Conservation (phyloP, 345 rosid species). For the Noccaea caerulescens region DNA sequence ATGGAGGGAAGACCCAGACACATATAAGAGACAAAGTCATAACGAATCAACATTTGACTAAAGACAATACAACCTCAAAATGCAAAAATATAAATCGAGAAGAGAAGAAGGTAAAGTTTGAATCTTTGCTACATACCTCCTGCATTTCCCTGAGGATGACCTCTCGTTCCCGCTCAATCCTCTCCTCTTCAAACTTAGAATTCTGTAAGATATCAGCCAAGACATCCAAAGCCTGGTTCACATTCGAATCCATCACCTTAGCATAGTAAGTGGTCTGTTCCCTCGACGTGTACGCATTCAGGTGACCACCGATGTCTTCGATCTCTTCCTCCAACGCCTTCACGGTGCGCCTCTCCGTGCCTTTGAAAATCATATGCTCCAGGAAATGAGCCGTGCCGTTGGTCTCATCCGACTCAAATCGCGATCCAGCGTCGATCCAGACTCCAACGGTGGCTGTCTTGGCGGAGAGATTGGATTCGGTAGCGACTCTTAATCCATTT, state of each 20-base stretch:
- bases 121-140: constrained; percentile 52
- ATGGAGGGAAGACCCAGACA: neutral
- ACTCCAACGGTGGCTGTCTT: constrained; percentile 93
- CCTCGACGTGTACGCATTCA: constrained; percentile 93
- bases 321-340: constrained; percentile 83
- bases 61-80: neutral
- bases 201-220: constrained; percentile 96
- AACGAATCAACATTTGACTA: neutral
- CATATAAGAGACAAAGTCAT: neutral
- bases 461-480: constrained; percentile 77
- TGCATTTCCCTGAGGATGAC: constrained; percentile 83
- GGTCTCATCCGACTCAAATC: constrained; percentile 84
- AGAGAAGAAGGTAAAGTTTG: neutral
- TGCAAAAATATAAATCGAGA: neutral
- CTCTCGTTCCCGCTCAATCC: constrained; percentile 72
- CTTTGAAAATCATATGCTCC: constrained; percentile 98
- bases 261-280: constrained; percentile 97
- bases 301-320: constrained; percentile 95
- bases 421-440: constrained; percentile 97
- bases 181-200: constrained; percentile 65
- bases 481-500: constrained; percentile 88
- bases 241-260: constrained; percentile 80
- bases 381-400: constrained; percentile 95
- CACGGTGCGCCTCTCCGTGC: constrained; percentile 71
- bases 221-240: constrained; percentile 68